A percentile compares a stretch with the other conserved stretches of the same genome.
Evolutionary conservation across 1,284 basidiomycete species (phyloP).

Genomic region (Irpex sp.): DNA sequence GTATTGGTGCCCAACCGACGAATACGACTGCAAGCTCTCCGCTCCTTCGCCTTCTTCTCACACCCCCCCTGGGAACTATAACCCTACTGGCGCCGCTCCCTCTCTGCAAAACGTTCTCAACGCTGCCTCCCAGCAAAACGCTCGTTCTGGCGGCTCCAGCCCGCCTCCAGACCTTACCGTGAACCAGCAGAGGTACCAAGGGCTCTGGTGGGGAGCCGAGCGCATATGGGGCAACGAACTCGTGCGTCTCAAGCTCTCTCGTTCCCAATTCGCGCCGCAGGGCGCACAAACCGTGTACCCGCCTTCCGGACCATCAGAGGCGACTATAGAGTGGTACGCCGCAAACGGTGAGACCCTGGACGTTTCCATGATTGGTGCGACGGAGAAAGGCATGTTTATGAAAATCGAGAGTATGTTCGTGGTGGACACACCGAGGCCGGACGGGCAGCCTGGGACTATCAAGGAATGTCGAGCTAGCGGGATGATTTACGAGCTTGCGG

Average conservation of each 20-base stretch:
- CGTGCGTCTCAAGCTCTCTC: constrained; percentile 70
- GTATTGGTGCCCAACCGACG: constrained; percentile 69
- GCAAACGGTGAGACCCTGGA: constrained; percentile 18
- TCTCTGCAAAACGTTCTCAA: constrained; percentile 18
- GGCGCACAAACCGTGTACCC: constrained; percentile 55
- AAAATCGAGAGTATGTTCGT: constrained; percentile 57
- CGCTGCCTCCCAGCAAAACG: background rate
- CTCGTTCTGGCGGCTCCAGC: constrained; percentile 10
- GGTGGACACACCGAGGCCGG: constrained; percentile 43
- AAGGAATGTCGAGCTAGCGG: constrained; percentile 65
- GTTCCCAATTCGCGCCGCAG: constrained; percentile 58
- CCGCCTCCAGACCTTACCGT: constrained; percentile 25
- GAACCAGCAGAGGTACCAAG: constrained; percentile 64
- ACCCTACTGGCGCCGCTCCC: too few species aligned
- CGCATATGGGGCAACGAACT: constrained; percentile 87
- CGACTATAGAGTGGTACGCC: constrained; percentile 28
- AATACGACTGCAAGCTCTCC: constrained; percentile 57
- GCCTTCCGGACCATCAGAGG: constrained; percentile 54
- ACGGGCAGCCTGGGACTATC: constrained; percentile 33
- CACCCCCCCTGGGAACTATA: background rate
- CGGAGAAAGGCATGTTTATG: constrained; percentile 64
- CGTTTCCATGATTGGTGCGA: constrained; percentile 46
- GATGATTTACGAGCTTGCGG: constrained; percentile 70
- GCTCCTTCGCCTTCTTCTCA: constrained; percentile 12
- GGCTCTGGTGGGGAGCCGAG: constrained; percentile 86